Conservation (phyloP, 495 filamentous ascomycete genomes). For the Symbiotaphrina buchneri region DNA sequence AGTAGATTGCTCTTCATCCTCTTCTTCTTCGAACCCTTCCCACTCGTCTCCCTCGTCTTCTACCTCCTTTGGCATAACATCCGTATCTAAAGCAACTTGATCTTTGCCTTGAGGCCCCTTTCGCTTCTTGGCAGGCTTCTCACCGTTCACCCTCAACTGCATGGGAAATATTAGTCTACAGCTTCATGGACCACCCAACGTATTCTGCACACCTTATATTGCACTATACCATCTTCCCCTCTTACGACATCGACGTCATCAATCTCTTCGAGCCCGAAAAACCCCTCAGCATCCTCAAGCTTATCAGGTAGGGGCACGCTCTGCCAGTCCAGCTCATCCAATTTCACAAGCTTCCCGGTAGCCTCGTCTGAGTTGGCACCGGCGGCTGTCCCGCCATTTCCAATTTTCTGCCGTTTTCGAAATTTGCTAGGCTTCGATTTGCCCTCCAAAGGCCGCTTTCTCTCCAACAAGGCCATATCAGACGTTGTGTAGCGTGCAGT, state of each 20-base stretch:
- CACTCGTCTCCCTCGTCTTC: conserved; percentile 26
- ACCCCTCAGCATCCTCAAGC: conserved; percentile 80
- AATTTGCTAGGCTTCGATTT: too few species aligned
- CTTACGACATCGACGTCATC: conserved; percentile 67
- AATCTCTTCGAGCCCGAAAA: conserved; percentile 83
- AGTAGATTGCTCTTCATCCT: conserved; percentile 14
- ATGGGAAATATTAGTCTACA: neutral
- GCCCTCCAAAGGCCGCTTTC: too few species aligned
- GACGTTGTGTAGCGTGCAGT: too few species aligned
- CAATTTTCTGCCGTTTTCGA: too few species aligned
- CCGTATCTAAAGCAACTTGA: too few species aligned
- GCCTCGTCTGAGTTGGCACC: too few species aligned
- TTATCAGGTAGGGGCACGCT: conserved; percentile 65
- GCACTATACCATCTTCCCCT: conserved; percentile 21
- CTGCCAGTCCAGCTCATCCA: conserved; percentile 65
- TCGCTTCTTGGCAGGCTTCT: conserved; percentile 1
- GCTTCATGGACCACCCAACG: neutral
- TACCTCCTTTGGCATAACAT: neutral
- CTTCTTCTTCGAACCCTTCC: conserved; percentile 26
- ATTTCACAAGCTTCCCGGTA: too few species aligned
- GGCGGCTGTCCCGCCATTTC: too few species aligned
- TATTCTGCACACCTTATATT: conserved; percentile 21
- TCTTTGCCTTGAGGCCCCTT: neutral
- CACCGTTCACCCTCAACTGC: neutral
- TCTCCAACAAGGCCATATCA: too few species aligned